Conservation (phyloP, 441 rosid species). For the Erodium texanum region DNA sequence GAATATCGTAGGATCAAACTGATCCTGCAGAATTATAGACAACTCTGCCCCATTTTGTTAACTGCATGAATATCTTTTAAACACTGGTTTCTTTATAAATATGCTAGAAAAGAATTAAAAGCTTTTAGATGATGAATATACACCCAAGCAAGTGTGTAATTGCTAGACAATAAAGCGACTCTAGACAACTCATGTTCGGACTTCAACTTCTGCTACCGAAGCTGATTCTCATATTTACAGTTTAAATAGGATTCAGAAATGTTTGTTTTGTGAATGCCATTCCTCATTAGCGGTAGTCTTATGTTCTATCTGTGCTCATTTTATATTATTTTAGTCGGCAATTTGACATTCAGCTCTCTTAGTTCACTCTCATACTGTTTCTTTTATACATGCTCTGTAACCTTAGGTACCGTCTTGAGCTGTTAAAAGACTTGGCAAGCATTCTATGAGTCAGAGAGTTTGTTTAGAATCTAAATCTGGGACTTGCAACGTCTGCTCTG, state of each 20-base stretch:
- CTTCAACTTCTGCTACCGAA: conserved; percentile 1
- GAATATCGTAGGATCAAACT: neutral
- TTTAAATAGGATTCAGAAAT: neutral
- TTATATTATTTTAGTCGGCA: neutral
- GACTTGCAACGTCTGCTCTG: conserved; percentile 70
- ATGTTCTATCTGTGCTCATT: neutral
- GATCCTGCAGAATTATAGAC: neutral
- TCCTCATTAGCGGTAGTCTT: neutral
- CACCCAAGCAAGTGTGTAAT: neutral
- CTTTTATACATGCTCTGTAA: conserved; percentile 14
- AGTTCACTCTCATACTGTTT: neutral
- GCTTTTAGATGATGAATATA: neutral
- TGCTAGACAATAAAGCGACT: neutral
- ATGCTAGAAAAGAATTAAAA: neutral
- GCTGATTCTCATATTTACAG: neutral
- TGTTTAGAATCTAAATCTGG: conserved; percentile 50
- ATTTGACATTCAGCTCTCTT: neutral
- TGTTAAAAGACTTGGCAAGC: conserved; percentile 38
- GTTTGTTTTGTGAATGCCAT: neutral
- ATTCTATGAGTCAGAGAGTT: conserved; percentile 43
- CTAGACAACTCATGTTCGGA: neutral
- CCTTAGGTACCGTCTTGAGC: conserved; percentile 30
- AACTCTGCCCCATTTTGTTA: neutral
- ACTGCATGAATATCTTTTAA: neutral
- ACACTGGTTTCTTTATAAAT: neutral